Evolutionary conservation across 257 asterid species (phyloP), one percentile per base, ranked within the genome.

Genomic region (Forsythia suspensa): DNA sequence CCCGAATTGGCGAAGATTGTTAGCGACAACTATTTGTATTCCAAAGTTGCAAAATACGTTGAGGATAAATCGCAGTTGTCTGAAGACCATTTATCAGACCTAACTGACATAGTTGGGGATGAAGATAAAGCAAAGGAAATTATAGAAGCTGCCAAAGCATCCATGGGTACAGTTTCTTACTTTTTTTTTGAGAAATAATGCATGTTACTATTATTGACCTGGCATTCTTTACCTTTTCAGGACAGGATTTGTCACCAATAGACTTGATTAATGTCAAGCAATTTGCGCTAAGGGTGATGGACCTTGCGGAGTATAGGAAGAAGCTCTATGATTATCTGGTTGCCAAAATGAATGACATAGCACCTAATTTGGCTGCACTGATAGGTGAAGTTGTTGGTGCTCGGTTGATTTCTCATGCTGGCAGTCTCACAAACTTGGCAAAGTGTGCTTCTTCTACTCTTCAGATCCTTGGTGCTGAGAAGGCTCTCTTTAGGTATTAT

Each of bases 321-420:
- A 88, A 89, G 77, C 95, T 95, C 12, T 93, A 91, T 65, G 97
- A 92, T 72, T 95, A 95, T 84, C 88, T 95, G 72, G 98, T 95
- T 44, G 74, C 94, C 75, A 95, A 95, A 84, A 95, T 95, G 99
- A 90, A 84, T 65, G 98, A 95, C 77, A 95, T 95, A 77, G 99
- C 98, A 24, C 99, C 98, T 5, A 95, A 95, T 84, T 86, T 93
- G 90, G 99, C 97, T 82, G 93, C 99, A 13, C 84, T 95, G 81
- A 91, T 95, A 76, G 99, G 99, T 78, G 99, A 95, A 80, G 98
- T 95, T 11, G 99, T 95, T 71, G 99, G 99, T 12, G 99, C 99
- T 8, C 97, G 99, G 9, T 84, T 95, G 59, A 95, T 95, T 75
- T 95, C 99, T 79, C 99, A 95, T 89, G 99, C 98, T 82, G 99